phyloP scores from a whole-genome alignment of 139 green algal genomes.

The Picochlorum sp. region DNA sequence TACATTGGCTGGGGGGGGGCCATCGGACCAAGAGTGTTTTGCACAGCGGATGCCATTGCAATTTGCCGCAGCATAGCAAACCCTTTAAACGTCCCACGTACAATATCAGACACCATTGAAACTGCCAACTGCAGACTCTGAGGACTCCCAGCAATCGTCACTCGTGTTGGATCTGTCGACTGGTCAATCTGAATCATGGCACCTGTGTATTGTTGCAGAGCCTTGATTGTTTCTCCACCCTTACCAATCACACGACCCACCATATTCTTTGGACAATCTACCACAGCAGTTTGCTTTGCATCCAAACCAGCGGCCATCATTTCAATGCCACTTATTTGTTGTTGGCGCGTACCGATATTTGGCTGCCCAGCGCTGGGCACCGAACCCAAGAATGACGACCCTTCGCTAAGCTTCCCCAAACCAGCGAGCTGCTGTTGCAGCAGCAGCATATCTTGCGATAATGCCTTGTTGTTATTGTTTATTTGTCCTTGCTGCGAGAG shows the following conservation, averaged over 20 bases:
- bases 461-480: not conserved
- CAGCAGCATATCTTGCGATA: not conserved
- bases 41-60: conserved; percentile 7
- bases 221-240: conserved; percentile 89
- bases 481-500: not conserved
- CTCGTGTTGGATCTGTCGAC: conserved; percentile 58
- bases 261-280: conserved; percentile 81
- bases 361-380: too few relatives aligned
- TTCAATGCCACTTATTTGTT: too few relatives aligned
- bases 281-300: conserved; percentile 30
- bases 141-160: conserved; percentile 70
- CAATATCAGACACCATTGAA: conserved; percentile 39
- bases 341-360: too few relatives aligned
- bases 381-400: not conserved
- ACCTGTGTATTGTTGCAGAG: conserved; percentile 70
- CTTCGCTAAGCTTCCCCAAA: conserved; percentile 8
- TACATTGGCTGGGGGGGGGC: conserved; percentile 21
- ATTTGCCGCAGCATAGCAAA: conserved; percentile 49
- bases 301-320: not conserved
- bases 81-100: conserved; percentile 47
- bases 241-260: conserved; percentile 89
- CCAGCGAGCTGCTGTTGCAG: conserved; percentile 22
- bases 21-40: not conserved
- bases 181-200: conserved; percentile 83
- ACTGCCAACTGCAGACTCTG: conserved; percentile 30